Base-by-base conservation (phyloP, 1,139 yeast genomes). In the Geotrichum cucujoidarum region DNA sequence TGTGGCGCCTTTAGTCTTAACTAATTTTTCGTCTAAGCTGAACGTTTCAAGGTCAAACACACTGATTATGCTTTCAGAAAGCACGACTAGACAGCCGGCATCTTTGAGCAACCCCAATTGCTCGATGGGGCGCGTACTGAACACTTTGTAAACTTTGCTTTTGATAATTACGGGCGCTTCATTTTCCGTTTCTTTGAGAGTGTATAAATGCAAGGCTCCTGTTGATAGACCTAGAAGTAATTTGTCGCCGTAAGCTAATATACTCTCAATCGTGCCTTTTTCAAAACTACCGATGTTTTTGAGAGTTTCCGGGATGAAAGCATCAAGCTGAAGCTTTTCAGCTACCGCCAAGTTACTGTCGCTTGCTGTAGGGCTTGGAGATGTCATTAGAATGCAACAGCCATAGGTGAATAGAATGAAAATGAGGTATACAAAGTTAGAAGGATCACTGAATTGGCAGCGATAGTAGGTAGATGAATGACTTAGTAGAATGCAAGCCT, bases 1-100 rank as follows among this genome's bases (percentile, higher is more conserved):
- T 1, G 67, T 59, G 13, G 68, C 66, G 16, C 71, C 71, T 38
- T 63, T 66, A 14, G 71, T 64, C 34, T 66, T 62, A 24, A 57
- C 57, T 35, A 72, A 59, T 3, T 58, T 59, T 43, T 70, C 71
- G 20, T 61, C 58, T 13, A 62, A 53, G 13, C 56, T 54, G 35
- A 62, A 62, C 1, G 67, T 58, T 27, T 64, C 65, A 35, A 66
- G 50, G 40, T 64, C 68, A 53, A 63, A 65, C 16, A 72, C 58
- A 37, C 62, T 55, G 16, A 72, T 66, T 10, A 60, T 50, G 6
- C 60, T 57, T 37, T 65, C 70, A 1, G 65, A 53, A 7, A 70
- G 56, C 2, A 64, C 60, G 3, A 69, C 57, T 33, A 72, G 49
- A 31, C 63, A 61, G 14, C 66, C 65, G n/a, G 70, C 61, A 38